Evolutionary conservation across 257 asterid species (phyloP).

Genomic region (Marsdenia floribunda): DNA sequence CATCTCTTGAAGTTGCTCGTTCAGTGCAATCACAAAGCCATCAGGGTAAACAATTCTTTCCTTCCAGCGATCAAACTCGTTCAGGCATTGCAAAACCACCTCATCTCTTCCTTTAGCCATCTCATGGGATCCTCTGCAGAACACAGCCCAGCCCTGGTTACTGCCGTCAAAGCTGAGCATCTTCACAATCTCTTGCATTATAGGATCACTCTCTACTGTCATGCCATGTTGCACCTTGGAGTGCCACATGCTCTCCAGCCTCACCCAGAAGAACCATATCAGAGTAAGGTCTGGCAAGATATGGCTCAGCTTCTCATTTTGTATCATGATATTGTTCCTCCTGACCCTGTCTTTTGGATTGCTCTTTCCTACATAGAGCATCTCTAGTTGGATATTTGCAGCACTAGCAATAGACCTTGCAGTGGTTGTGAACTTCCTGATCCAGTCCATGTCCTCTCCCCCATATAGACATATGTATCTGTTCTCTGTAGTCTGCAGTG

Average conservation of each 20-base stretch:
- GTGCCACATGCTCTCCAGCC: conserved; percentile 93
- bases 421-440: conserved; percentile 49
- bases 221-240: conserved; percentile 66
- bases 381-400: conserved; percentile 46
- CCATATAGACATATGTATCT: conserved; percentile 78
- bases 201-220: conserved; percentile 46
- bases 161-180: conserved; percentile 71
- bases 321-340: conserved; percentile 52
- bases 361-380: conserved; percentile 83
- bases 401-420: conserved; percentile 38
- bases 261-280: conserved; percentile 83
- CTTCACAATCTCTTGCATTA: conserved; percentile 61
- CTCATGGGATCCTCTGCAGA: conserved; percentile 46
- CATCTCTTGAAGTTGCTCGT: conserved; percentile 31
- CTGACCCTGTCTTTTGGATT: conserved; percentile 59
- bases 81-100: conserved; percentile 34
- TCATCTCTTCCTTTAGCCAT: conserved; percentile 56
- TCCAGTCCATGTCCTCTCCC: conserved; percentile 92
- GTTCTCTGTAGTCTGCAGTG: conserved; percentile 40
- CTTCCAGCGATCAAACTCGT: conserved; percentile 35
- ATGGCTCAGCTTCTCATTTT: conserved; percentile 53
- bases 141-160: conserved; percentile 73
- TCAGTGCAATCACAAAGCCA: conserved; percentile 46
- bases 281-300: conserved; percentile 36
- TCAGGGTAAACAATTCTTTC: conserved; percentile 38